Conservation (phyloP, 1,139 yeast species). For the Zhuliangozyma blackwelliae region DNA sequence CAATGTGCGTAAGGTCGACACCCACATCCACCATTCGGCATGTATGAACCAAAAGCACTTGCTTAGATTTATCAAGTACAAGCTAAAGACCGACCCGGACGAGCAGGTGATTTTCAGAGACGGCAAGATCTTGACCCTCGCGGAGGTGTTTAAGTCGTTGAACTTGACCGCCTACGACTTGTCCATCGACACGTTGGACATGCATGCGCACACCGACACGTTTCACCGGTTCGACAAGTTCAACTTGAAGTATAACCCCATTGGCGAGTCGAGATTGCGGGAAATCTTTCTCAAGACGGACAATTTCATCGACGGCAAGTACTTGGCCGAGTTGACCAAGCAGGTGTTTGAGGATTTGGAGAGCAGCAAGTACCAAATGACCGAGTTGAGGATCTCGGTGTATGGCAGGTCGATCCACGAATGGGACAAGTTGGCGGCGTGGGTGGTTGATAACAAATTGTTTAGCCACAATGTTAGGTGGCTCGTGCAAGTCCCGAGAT, state of each 20-base stretch:
- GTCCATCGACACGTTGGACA: slow-evolving; percentile 93
- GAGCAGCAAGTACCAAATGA: slow-evolving; percentile 94
- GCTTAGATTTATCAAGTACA: slow-evolving; percentile 88
- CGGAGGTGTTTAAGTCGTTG: slow-evolving; percentile 84
- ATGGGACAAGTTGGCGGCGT: slow-evolving; percentile 92
- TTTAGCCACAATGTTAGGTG: slow-evolving; percentile 94
- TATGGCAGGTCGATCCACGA: slow-evolving; percentile 88
- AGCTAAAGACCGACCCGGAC: slow-evolving; percentile 58
- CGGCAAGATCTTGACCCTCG: slow-evolving; percentile 80
- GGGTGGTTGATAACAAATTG: slow-evolving; percentile 92
- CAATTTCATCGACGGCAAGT: slow-evolving; percentile 82
- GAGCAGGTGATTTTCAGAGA: slow-evolving; percentile 94
- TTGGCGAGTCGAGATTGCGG: slow-evolving; percentile 94
- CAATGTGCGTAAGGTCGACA: slow-evolving; percentile 96
- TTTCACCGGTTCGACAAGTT: slow-evolving; percentile 98
- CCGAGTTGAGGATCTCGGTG: slow-evolving; percentile 89
- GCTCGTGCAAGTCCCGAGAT: slow-evolving; percentile 92
- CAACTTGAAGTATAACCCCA: slow-evolving; percentile 94
- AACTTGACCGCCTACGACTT: slow-evolving; percentile 90
- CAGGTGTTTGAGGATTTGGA: slow-evolving; percentile 94
- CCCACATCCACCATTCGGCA: slow-evolving; percentile 98
- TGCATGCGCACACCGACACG: slow-evolving; percentile 98
- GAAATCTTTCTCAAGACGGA: slow-evolving; percentile 95
- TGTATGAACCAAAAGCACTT: slow-evolving; percentile 98
- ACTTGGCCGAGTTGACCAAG: slow-evolving; percentile 86